Percentiles rank a stretch among this genome's conserved stretches.
Conservation (phyloP, 2,329 filamentous ascomycete genomes). For the Gremmenia infestans region DNA sequence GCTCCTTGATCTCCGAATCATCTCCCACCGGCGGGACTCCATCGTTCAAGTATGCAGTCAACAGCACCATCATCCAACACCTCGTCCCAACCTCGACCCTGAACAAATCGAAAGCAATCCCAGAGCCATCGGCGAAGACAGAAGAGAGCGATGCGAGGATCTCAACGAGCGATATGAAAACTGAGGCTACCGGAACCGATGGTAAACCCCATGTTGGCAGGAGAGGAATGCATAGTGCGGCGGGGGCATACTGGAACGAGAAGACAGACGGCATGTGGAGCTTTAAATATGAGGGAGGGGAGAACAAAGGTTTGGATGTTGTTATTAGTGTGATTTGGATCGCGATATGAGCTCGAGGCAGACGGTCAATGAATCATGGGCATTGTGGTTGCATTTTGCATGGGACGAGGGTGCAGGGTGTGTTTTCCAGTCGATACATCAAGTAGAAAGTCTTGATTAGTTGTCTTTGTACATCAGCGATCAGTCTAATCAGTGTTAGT, state of each 20-base stretch:
- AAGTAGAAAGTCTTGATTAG: not conserved
- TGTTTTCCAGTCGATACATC: not conserved
- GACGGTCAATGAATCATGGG: not conserved
- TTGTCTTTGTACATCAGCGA: not conserved
- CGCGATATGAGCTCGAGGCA: conserved; percentile 17
- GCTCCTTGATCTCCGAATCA: conserved; percentile 71
- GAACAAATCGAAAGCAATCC: conserved; percentile 52
- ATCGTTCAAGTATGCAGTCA: conserved; percentile 88
- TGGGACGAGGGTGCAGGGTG: not conserved
- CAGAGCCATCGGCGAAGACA: conserved; percentile 32
- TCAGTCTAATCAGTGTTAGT: not conserved
- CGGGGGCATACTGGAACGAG: conserved; percentile 85
- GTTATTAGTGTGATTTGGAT: conserved; percentile 77
- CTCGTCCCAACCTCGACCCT: conserved; percentile 62
- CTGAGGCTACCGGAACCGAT: conserved; percentile 47
- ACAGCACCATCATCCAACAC: conserved; percentile 98
- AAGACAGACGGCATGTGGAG: conserved; percentile 88
- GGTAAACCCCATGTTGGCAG: conserved; percentile 72
- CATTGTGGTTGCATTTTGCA: not conserved
- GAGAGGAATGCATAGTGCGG: conserved; percentile 84
- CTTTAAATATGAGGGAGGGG: conserved; percentile 73
- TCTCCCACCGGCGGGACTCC: conserved; percentile 55
- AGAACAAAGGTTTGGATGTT: conserved; percentile 63
- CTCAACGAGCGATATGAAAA: conserved; percentile 47
- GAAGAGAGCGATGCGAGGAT: conserved; percentile 43